These are phyloP conservation scores for Solanum dulcamara DNA, from an alignment of 257 asterid genomes.

Conservation along the genomic window DNA sequence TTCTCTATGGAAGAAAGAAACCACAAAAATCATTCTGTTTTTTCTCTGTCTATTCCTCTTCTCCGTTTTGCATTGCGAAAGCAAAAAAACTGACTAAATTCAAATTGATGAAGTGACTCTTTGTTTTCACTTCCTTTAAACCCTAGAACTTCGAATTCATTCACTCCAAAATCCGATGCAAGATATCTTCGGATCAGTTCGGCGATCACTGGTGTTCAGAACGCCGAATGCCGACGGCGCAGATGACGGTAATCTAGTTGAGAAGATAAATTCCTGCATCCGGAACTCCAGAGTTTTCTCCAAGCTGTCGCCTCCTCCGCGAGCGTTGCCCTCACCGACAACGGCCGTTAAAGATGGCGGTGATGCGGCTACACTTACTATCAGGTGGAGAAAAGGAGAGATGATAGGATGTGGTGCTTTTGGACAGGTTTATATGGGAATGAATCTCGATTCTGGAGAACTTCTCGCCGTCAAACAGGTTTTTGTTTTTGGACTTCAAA, in stretches of 20 bases:
- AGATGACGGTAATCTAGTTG: conserved; percentile 74
- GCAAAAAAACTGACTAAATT: not conserved
- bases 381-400: conserved; percentile 96
- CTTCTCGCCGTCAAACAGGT: conserved; percentile 93
- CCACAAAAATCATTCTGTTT: conserved; percentile 2
- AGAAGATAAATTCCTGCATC: conserved; percentile 78
- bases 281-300: conserved; percentile 79
- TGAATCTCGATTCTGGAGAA: conserved; percentile 95
- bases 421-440: conserved; percentile 98
- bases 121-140: not conserved
- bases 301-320: conserved; percentile 50
- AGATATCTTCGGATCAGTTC: conserved; percentile 85
- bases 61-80: not conserved
- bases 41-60: not conserved
- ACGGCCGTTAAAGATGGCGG: conserved; percentile 26
- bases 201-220: conserved; percentile 87
- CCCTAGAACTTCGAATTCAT: not conserved
- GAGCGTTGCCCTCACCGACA: conserved; percentile 29
- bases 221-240: conserved; percentile 26
- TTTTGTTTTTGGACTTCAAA: not conserved
- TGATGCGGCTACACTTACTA: conserved; percentile 21
- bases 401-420: conserved; percentile 94
- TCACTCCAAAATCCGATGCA: conserved; percentile 43
- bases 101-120: not conserved
- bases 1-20: not conserved